phyloP scores from a whole-genome alignment of 306 rosid species.

The Castanea sativa region DNA sequence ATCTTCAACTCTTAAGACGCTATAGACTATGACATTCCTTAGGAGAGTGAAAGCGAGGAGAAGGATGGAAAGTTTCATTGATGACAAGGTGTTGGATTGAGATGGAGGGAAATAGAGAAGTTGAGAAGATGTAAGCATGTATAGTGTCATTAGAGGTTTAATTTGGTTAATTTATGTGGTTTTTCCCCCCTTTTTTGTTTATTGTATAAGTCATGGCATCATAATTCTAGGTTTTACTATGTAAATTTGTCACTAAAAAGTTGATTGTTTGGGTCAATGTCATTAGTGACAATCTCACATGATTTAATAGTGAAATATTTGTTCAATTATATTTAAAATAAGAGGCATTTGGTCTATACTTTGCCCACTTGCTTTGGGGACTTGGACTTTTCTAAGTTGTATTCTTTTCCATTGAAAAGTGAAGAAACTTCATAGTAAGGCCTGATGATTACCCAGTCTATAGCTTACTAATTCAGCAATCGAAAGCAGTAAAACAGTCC shows the following conservation, averaged over 20 bases:
- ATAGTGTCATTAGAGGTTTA: slow-evolving; percentile 12
- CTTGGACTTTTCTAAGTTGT: neutral
- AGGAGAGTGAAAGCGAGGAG: slow-evolving; percentile 15
- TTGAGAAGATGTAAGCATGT: neutral
- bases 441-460: neutral
- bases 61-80: neutral
- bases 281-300: slow-evolving; percentile 27
- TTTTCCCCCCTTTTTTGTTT: neutral
- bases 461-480: neutral
- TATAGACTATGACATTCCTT: slow-evolving; percentile 2
- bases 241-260: slow-evolving; percentile 42
- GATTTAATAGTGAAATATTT: slow-evolving; percentile 29
- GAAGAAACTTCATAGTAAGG: neutral
- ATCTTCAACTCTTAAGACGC: neutral
- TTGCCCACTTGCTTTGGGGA: neutral
- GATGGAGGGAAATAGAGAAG: neutral
- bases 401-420: neutral
- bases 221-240: slow-evolving; percentile 17
- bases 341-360: neutral
- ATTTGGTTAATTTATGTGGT: slow-evolving; percentile 7
- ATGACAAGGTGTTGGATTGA: neutral
- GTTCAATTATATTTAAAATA: slow-evolving; percentile 10
- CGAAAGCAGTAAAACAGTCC: neutral
- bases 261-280: slow-evolving; percentile 33
- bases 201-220: slow-evolving; percentile 18